Percentiles rank a stretch among this genome's conserved stretches.
These are phyloP conservation scores for Colletotrichum simmondsii DNA, from an alignment of 2,329 filamentous ascomycete genomes.

Conservation along the genomic window DNA sequence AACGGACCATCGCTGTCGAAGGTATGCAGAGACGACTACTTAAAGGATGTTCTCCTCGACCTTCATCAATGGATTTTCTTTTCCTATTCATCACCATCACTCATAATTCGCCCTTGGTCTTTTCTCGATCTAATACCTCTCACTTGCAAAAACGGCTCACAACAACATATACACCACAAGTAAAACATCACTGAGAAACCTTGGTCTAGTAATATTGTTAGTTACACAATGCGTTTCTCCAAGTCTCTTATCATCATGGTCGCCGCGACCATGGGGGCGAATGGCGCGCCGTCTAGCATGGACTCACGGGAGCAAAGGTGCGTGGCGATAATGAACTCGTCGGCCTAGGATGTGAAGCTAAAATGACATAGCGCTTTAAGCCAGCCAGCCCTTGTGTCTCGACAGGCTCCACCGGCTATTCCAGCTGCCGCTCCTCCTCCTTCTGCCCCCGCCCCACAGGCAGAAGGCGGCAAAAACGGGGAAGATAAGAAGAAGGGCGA, in stretches of 20 bases:
- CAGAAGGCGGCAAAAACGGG: not conserved
- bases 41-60: not conserved
- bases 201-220: not conserved
- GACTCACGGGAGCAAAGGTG: conserved; percentile 18
- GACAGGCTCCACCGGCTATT: conserved; percentile 7
- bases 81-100: conserved; percentile 1
- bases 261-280: conserved; percentile 29
- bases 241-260: conserved; percentile 32
- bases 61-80: not conserved
- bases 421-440: not conserved
- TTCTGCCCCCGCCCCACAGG: not conserved
- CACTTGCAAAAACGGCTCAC: not conserved
- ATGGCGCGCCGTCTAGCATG: conserved; percentile 21
- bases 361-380: conserved; percentile 3
- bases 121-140: not conserved
- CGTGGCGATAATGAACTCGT: not conserved
- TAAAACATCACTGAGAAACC: not conserved
- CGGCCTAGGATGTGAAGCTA: not conserved
- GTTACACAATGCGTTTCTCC: conserved; percentile 28
- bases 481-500: conserved; percentile 1
- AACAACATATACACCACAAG: not conserved
- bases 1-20: not conserved
- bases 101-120: not conserved
- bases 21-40: not conserved
- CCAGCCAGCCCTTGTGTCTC: not conserved